Evolutionary conservation across 345 rosid species (phyloP), one percentile per base, ranked within the genome.

Genomic region (Gossypium bickii): DNA sequence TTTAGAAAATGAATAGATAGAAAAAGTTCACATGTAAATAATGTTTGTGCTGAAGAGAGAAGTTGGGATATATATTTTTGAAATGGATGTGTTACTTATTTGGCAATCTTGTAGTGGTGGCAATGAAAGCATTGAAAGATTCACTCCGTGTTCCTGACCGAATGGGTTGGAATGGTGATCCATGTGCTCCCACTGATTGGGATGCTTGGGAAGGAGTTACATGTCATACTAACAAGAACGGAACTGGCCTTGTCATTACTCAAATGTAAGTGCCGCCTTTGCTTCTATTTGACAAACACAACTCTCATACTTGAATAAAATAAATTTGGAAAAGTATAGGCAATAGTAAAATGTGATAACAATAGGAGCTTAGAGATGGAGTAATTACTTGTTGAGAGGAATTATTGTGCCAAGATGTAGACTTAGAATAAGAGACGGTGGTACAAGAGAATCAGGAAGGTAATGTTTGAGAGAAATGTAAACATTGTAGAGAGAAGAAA

Each of bases 151-250:
- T 96, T 78, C 99, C 97, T 12, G 95, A 80, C 67, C 89, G 97
- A 66, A 93, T 96, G 99, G 99, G 99, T 56, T 96, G 99, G 99
- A 93, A 90, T 78, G 99, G 99, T 63, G 98, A 96, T 84, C 99
- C 99, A 12, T 96, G 99, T 81, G 95, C 99, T 77, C 99, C 99
- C 60, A 92, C 93, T 25, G 88, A 75, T 66, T 96, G 99, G 99
- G 93, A 92, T 80, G 97, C 98, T 82, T 96, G 99, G 99, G 99
- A 96, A 81, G 99, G 99, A 76, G 93, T 93, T 74, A 85, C 89
- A 43, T 96, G 99, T 77, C 89, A 78, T 41, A 80, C 87, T 61
- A 87, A 85, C 86, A 79, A 87, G 77, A 77, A 83, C 70, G 92
- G 83, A 78, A 84, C 89, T 77, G 90, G 86, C 44, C 95, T 93